Evolutionary conservation across 2,329 filamentous ascomycete species (phyloP), one percentile per base, ranked within the genome.

Genomic region (Ceratocystis papillata): DNA sequence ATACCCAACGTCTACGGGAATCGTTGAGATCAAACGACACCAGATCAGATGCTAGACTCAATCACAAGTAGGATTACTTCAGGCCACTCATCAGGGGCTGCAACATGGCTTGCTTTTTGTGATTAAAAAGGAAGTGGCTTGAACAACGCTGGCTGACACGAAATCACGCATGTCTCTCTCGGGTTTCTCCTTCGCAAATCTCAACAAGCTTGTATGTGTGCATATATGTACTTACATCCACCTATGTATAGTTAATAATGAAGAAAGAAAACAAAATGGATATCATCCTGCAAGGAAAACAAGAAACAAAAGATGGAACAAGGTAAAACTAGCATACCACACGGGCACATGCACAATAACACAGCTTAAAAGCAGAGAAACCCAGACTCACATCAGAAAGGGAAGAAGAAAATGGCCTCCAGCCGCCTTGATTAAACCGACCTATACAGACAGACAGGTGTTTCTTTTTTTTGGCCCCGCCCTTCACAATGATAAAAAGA

Each of bases 231-330:
- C 33, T 20, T 53, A 53, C 48, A 53, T 53, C 48, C 48, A 53
- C 48, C 48, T 53, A 53, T 53, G 48, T 37, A 37, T 37, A 37
- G 33, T 37, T 37, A 37, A 59, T 37, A 59, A 33, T 33, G 25
- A 33, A 59, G n/a, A 17, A 30, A 59, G 53, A 59, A 59, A 33
- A 59, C 53, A 59, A 59, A 59, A 59, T 59, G 53, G 53, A 59
- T 59, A 59, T 59, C 53, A 59, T 59, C 53, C 53, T 59, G 25
- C 17, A 59, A 59, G 25, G 7, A 59, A 30, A 33, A 17, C n/a
- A 57, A 53, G 48, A 30, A 59, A 59, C 15, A 59, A 33, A 59
- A 22, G 30, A 55, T 12, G 22, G 22, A 55, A 57, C 4, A 57
- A 57, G 22, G 22, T 5, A 50, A n/a, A 50, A 50, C 46, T 3